These are phyloP conservation scores for Jaltomata sinuosa DNA, from an alignment of 257 asterid genomes.

Conservation along the genomic window DNA sequence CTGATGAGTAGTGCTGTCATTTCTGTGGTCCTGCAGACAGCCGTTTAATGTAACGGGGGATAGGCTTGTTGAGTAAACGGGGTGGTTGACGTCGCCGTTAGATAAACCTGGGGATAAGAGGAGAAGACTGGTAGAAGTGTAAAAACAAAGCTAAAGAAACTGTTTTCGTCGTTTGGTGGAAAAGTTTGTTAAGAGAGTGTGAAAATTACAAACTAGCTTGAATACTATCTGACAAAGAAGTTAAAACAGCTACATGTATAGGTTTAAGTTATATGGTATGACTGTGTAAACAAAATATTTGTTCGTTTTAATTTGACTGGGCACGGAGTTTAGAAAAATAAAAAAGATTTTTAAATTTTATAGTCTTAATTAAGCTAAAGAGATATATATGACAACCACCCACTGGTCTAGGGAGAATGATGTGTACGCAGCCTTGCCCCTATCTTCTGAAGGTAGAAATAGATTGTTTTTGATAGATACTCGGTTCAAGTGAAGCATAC, in stretches of 20 bases:
- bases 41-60: neutral
- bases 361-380: too few species aligned
- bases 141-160: neutral
- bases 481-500: too few species aligned
- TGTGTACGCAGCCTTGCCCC: too few species aligned
- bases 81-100: slow-evolving; percentile 3
- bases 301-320: too few species aligned
- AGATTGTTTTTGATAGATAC: too few species aligned
- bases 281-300: neutral
- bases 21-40: neutral
- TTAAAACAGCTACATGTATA: neutral
- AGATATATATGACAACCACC: too few species aligned
- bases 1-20: neutral
- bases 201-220: neutral
- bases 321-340: too few species aligned
- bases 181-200: neutral
- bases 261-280: neutral
- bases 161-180: neutral
- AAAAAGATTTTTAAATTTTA: too few species aligned
- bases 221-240: neutral
- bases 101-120: neutral
- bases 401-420: too few species aligned
- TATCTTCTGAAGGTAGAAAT: too few species aligned
- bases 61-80: neutral
- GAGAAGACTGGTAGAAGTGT: neutral